phyloP scores from a whole-genome alignment of 1,139 yeast species.

The Saccharomyces hybrid region DNA sequence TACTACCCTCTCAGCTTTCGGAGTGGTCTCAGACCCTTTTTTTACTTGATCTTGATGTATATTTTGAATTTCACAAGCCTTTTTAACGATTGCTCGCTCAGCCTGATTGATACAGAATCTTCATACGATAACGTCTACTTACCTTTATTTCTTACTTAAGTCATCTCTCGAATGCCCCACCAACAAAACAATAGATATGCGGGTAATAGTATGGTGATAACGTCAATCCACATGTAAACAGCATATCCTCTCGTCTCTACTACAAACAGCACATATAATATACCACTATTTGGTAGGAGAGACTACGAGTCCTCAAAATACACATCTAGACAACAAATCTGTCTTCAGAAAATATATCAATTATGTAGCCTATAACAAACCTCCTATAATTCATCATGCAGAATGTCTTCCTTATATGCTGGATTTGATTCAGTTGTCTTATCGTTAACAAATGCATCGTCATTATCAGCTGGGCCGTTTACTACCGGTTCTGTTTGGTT shows the following conservation, averaged over 20 bases:
- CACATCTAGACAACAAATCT: not conserved
- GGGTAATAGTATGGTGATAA: not conserved
- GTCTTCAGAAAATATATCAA: not conserved
- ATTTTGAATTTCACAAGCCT: not conserved
- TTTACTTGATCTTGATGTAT: not conserved
- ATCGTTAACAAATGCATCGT: not conserved
- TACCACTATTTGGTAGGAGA: not conserved
- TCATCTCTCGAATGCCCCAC: not conserved
- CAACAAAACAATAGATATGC: not conserved
- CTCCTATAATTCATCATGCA: constrained; percentile 5
- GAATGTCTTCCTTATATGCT: not conserved
- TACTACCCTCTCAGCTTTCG: not conserved
- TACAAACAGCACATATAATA: not conserved
- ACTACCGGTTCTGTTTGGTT: not conserved
- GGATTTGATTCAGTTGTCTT: not conserved
- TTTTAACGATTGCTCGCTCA: not conserved
- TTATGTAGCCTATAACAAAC: not conserved
- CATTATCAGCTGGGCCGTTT: not conserved
- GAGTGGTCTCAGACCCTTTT: not conserved
- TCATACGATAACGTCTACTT: not conserved
- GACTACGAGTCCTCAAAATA: not conserved
- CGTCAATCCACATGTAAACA: not conserved
- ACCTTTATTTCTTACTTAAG: not conserved
- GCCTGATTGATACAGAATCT: not conserved
- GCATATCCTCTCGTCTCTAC: not conserved